Base-by-base conservation (phyloP, 208 protist genomes). In the Polymyxa betae region DNA sequence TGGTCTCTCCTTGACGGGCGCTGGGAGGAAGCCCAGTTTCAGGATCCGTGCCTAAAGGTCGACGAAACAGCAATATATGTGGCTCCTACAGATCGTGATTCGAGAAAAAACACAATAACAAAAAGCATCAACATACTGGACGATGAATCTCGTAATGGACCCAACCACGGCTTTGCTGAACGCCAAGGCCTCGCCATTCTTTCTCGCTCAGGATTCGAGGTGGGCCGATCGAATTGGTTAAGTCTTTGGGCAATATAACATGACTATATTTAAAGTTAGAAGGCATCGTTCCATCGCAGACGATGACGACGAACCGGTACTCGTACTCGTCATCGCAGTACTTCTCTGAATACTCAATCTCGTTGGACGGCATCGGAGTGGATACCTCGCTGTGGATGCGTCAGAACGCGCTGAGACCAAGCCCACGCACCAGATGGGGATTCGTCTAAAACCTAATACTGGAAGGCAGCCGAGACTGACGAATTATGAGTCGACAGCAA, bases 121-220 rank as follows among this genome's bases (percentile, higher is more conserved):
- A 88, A 60, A 24, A 29, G 5, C 38, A 60, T 29, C 5, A 24
- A 60, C 5, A 29, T 60, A 60, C 91, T 16, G 91, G 91, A 60
- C 95, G 95, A 95, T 99, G 98, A 44, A 98, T 97, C 94, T 97
- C 98, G 95, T 99, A 99, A 93, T 99, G 98, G 45, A 95, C 94
- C 97, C 98, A 99, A 12, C 98, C 98, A 44, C 95, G 94, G 10
- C 96, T 98, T 94, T 99, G 98, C 95, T 98, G 97, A 40, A 99
- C 97, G 38, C 98, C 98, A 29, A 99, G 94, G 64, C 96, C 95
- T 5, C 98, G 95, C 96, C 98, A 99, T 94, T 99, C 98, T 32
- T 90, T 93, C 93, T 99, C 98, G 0, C 94, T 95, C 95, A 99
- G 97, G 5, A 99, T 92, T 0, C 95, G 94, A 64, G 93, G 93